A percentile compares a stretch with the other conserved stretches of the same genome.
Evolutionary conservation across 2,329 filamentous ascomycete species (phyloP).

Genomic region (Talaromyces amestolkiae): DNA sequence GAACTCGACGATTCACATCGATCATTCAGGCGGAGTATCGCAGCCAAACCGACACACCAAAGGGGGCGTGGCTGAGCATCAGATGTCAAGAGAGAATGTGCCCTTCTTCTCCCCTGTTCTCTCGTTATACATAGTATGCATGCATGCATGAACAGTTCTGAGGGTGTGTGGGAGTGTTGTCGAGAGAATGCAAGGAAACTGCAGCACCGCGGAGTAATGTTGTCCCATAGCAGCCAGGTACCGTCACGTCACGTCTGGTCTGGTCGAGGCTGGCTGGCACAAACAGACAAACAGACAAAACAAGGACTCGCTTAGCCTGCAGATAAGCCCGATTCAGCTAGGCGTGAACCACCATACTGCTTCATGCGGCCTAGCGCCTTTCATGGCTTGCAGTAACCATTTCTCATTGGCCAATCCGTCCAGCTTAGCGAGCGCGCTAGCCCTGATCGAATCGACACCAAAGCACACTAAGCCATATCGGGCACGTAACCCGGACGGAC

Average conservation of each 20-base stretch:
- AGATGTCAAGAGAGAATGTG: neutral
- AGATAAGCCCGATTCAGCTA: conserved; percentile 1
- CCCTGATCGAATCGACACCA: neutral
- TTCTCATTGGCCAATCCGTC: neutral
- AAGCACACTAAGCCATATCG: neutral
- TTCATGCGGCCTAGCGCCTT: neutral
- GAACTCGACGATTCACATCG: neutral
- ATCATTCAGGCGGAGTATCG: neutral
- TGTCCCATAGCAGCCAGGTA: conserved; percentile 8
- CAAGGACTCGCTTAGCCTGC: conserved; percentile 3
- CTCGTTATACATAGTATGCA: neutral
- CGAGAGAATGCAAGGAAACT: neutral
- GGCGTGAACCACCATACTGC: neutral
- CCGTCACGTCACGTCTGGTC: neutral
- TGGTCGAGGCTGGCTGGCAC: conserved; percentile 10
- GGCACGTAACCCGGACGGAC: neutral
- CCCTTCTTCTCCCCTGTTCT: neutral
- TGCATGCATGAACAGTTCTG: neutral
- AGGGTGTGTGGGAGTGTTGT: neutral
- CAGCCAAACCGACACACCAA: neutral
- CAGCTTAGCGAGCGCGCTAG: conserved; percentile 1
- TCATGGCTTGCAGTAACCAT: neutral
- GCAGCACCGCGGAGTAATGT: conserved; percentile 13
- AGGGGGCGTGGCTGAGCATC: conserved; percentile 4
- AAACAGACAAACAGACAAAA: neutral